Conservation (phyloP, 2,329 filamentous ascomycete genomes). For the Ceratocystis ficicola region DNA sequence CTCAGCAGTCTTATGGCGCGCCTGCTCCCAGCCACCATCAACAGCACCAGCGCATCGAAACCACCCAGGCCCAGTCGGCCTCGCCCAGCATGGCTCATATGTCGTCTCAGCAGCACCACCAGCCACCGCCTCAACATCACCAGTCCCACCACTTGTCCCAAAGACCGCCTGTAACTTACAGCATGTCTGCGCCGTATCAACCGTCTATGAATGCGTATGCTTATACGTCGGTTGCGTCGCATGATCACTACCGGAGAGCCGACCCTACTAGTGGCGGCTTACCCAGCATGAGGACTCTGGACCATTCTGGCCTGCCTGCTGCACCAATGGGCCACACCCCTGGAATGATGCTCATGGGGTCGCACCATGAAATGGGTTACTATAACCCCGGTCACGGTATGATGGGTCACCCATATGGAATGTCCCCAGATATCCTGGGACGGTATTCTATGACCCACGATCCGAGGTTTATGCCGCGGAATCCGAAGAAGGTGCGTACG, state of each 20-base stretch:
- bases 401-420: constrained; percentile 27
- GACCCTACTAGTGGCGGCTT: constrained; percentile 24
- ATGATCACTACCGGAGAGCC: constrained; percentile 19
- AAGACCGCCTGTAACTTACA: constrained; percentile 18
- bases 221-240: constrained; percentile 15
- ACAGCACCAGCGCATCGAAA: constrained; percentile 16
- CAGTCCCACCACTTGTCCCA: constrained; percentile 6
- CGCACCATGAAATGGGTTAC: constrained; percentile 21
- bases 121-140: background rate
- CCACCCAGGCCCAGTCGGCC: constrained; percentile 16
- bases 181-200: constrained; percentile 18
- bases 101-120: constrained; percentile 12
- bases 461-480: constrained; percentile 37
- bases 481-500: constrained; percentile 45
- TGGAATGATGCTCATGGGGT: constrained; percentile 19
- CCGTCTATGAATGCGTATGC: constrained; percentile 14
- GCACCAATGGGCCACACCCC: constrained; percentile 9
- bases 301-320: constrained; percentile 24
- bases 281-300: constrained; percentile 35
- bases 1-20: constrained; percentile 8
- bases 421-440: constrained; percentile 35
- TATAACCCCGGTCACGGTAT: constrained; percentile 13
- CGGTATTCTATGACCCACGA: constrained; percentile 40
- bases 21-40: constrained; percentile 11
- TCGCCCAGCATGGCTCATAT: constrained; percentile 19